Conservation (phyloP, 495 filamentous ascomycete genomes). For the Hypoxylon lenormandii region DNA sequence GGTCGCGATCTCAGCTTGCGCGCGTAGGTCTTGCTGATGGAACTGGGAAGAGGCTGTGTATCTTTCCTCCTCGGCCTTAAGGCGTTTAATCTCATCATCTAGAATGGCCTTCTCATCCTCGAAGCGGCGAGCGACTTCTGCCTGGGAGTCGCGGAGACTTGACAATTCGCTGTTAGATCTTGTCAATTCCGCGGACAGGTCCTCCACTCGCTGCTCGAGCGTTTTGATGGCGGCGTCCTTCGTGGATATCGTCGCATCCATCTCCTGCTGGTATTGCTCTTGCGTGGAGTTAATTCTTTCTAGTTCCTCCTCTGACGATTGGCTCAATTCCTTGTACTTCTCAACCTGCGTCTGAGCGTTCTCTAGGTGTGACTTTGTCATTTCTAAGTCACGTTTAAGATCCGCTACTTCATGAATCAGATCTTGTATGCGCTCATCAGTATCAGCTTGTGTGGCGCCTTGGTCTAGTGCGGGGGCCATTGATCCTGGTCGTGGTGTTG, state of each 20-base stretch:
- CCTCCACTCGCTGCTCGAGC: constrained; percentile 82
- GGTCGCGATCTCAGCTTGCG: constrained; percentile 90
- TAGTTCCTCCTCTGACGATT: constrained; percentile 87
- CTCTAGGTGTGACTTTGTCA: constrained; percentile 79
- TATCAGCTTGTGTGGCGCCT: constrained; percentile 57
- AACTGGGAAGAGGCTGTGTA: constrained; percentile 79
- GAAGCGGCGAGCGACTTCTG: constrained; percentile 75
- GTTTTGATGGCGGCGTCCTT: constrained; percentile 82
- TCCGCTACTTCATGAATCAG: constrained; percentile 83
- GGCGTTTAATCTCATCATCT: constrained; percentile 78
- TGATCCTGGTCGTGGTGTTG: constrained; percentile 67
- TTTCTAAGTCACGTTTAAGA: constrained; percentile 82
- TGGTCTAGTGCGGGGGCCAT: constrained; percentile 59
- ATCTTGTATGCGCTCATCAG: constrained; percentile 82
- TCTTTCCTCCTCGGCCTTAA: constrained; percentile 87
- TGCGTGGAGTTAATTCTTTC: constrained; percentile 80
- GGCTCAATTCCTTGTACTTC: constrained; percentile 88
- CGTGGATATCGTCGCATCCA: constrained; percentile 75
- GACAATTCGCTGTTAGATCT: constrained; percentile 83
- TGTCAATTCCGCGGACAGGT: constrained; percentile 81
- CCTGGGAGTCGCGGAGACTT: constrained; percentile 78
- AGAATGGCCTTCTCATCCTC: constrained; percentile 82
- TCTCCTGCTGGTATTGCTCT: constrained; percentile 86
- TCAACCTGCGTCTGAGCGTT: constrained; percentile 81
- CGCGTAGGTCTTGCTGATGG: constrained; percentile 89